phyloP scores from a whole-genome alignment of 306 rosid genomes.

The Glycine soja region DNA sequence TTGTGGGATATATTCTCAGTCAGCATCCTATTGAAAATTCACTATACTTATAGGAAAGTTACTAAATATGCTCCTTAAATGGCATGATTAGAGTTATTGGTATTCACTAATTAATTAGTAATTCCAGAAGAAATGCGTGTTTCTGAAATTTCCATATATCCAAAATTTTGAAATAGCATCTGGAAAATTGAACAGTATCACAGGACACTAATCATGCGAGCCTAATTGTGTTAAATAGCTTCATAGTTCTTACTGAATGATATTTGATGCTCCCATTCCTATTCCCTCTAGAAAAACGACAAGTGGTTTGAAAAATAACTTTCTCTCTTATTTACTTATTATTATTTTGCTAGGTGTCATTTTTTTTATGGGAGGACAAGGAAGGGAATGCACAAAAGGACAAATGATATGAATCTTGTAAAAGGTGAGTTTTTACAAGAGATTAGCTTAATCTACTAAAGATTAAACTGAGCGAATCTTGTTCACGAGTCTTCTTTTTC shows the following conservation, averaged over 20 bases:
- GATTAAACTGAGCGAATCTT: not conserved
- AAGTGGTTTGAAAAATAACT: not conserved
- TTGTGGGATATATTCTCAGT: constrained; percentile 5
- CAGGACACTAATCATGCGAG: not conserved
- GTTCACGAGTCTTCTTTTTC: not conserved
- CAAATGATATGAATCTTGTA: not conserved
- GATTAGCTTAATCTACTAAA: not conserved
- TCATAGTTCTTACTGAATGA: not conserved
- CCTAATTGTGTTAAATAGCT: not conserved
- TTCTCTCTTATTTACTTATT: not conserved
- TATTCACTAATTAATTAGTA: not conserved
- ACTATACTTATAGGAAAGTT: not conserved
- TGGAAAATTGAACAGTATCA: not conserved
- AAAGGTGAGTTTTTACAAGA: not conserved
- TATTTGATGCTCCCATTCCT: not conserved
- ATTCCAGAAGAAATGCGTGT: not conserved
- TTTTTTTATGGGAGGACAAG: not conserved
- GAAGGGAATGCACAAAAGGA: not conserved
- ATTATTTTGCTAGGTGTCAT: not conserved
- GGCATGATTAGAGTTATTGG: not conserved
- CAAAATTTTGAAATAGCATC: not conserved
- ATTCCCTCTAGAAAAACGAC: not conserved
- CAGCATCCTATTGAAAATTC: not conserved
- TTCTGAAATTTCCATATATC: not conserved
- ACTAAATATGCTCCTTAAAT: not conserved